phyloP scores from a whole-genome alignment of 108 stramenopile genomes.

The Fistulifera solaris region DNA sequence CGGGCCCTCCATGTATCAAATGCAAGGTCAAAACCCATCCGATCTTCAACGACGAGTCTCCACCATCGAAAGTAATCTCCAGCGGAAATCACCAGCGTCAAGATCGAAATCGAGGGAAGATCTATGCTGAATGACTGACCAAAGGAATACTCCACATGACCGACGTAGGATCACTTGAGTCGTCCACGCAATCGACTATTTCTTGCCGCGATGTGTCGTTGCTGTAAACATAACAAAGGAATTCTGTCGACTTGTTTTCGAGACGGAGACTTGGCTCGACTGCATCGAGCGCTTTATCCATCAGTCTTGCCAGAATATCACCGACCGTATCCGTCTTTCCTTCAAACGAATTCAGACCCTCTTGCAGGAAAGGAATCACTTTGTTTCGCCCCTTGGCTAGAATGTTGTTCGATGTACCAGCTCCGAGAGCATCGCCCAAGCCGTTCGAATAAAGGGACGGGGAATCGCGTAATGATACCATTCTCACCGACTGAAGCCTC shows the following conservation, averaged over 20 bases:
- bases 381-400: not conserved
- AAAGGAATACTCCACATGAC: constrained; percentile 32
- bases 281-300: not conserved
- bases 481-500: not conserved
- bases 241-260: not conserved
- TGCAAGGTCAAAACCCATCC: constrained; percentile 17
- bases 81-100: constrained; percentile 14
- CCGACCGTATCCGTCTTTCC: not conserved
- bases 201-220: not conserved
- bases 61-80: constrained; percentile 4
- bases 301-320: not conserved
- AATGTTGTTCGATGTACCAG: not conserved
- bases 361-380: not conserved
- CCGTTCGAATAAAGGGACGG: not conserved
- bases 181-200: not conserved
- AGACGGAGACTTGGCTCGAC: not conserved
- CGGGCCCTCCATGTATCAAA: constrained; percentile 19
- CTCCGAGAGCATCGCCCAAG: constrained; percentile 1
- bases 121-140: constrained; percentile 7
- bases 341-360: not conserved
- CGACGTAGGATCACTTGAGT: constrained; percentile 1
- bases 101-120: constrained; percentile 15
- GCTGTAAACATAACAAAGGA: not conserved
- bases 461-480: not conserved
- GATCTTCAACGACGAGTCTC: constrained; percentile 1